Conservation (phyloP, 352 stramenopile genomes). For the Globisporangium irregulare region DNA sequence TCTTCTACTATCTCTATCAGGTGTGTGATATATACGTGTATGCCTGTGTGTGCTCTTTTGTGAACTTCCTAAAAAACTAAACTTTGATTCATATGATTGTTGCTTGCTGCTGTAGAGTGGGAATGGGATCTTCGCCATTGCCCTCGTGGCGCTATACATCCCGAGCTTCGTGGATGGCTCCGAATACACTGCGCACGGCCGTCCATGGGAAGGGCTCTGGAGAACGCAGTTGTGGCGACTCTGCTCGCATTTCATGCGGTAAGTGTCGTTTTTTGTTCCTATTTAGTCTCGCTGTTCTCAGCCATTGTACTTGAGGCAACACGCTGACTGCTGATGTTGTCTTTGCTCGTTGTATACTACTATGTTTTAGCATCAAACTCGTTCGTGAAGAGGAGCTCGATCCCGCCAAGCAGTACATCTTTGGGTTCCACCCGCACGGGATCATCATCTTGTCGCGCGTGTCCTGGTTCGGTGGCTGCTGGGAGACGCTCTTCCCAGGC, state of each 20-base stretch:
- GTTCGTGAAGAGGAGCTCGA: constrained; percentile 66
- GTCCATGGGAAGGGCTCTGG: too few species aligned
- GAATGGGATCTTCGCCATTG: constrained; percentile 51
- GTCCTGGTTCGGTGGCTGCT: constrained; percentile 59
- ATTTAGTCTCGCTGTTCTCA: background rate
- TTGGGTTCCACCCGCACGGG: constrained; percentile 70
- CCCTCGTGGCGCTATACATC: constrained; percentile 48
- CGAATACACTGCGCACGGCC: too few species aligned
- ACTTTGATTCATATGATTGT: background rate
- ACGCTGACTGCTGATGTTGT: background rate
- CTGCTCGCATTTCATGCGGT: constrained; percentile 52
- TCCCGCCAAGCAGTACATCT: constrained; percentile 66
- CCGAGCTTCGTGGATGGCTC: too few species aligned
- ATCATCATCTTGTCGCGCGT: constrained; percentile 78
- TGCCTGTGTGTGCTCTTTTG: too few species aligned
- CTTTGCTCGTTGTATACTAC: background rate
- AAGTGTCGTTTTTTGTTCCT: constrained; percentile 2
- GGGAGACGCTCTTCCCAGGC: constrained; percentile 65
- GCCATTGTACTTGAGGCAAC: too few species aligned
- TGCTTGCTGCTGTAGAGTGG: constrained; percentile 25
- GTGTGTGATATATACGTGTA: constrained; percentile 13
- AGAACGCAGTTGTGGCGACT: constrained; percentile 12
- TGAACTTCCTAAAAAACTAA: background rate
- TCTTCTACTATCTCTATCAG: constrained; percentile 67
- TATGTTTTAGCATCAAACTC: constrained; percentile 38